A percentile compares a stretch with the other conserved stretches of the same genome.
phyloP scores from a whole-genome alignment of 495 filamentous ascomycete species.

The Neurospora tetraspora region DNA sequence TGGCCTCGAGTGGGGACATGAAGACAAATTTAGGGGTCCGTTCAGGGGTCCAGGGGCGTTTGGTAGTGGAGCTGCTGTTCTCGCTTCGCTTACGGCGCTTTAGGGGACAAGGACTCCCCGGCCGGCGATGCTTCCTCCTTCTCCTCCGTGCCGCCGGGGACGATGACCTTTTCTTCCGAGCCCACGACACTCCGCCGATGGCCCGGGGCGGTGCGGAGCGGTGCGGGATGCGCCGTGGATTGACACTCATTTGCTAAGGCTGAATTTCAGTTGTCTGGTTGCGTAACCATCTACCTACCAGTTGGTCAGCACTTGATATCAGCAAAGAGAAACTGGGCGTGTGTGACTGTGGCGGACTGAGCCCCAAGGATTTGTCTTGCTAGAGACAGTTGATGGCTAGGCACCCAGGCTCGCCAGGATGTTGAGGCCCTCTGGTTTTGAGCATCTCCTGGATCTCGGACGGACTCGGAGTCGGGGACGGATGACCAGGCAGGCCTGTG shows the following conservation, averaged over 20 bases:
- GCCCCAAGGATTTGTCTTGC: neutral
- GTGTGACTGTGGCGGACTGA: neutral
- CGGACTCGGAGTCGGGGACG: neutral
- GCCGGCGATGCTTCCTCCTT: neutral
- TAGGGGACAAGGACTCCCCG: neutral
- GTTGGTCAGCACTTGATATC: neutral
- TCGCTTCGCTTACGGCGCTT: neutral
- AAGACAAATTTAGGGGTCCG: neutral
- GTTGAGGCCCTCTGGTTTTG: neutral
- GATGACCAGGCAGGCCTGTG: neutral
- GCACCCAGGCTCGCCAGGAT: neutral
- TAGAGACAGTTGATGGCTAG: neutral
- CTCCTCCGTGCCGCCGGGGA: neutral
- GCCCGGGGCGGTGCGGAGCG: neutral
- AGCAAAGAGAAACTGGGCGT: neutral
- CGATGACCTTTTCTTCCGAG: neutral
- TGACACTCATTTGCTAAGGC: neutral
- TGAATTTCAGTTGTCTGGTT: neutral
- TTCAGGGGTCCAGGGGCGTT: neutral
- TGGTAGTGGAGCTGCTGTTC: neutral
- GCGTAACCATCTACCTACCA: neutral
- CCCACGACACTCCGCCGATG: neutral
- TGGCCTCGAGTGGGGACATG: neutral
- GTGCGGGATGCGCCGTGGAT: neutral
- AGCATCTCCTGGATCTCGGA: neutral